A percentile compares a stretch with the other conserved stretches of the same genome.
phyloP scores from a whole-genome alignment of 2,329 filamentous ascomycete species.

The Colletotrichum neosansevieriae region DNA sequence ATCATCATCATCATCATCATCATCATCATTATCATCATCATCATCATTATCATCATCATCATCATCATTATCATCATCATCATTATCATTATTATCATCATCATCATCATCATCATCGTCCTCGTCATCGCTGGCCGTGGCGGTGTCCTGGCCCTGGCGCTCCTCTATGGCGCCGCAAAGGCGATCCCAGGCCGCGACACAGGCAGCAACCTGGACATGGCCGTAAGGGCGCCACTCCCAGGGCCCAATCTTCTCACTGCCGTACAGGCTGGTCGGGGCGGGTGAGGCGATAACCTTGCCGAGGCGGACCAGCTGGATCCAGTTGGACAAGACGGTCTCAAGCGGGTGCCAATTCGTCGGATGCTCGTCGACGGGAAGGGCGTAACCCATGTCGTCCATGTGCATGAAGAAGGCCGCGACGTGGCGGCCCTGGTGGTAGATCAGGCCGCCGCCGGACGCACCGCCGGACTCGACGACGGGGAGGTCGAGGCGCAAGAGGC shows the following conservation, averaged over 20 bases:
- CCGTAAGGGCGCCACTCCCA: conserved; percentile 50
- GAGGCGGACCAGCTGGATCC: conserved; percentile 44
- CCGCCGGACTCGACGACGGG: conserved; percentile 38
- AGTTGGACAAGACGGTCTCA: conserved; percentile 46
- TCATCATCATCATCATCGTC: not conserved
- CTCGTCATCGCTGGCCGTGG: too few relatives aligned
- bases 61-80: not conserved
- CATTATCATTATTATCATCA: not conserved
- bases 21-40: not conserved
- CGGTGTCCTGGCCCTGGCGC: conserved; percentile 27
- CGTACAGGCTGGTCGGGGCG: conserved; percentile 37
- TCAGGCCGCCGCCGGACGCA: conserved; percentile 43
- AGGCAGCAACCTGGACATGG: conserved; percentile 44
- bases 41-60: not conserved
- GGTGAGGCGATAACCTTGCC: conserved; percentile 44
- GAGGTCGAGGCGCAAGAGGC: conserved; percentile 41
- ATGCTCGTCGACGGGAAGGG: conserved; percentile 42
- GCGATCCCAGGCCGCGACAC: conserved; percentile 45
- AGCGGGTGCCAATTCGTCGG: conserved; percentile 44
- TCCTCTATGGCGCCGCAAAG: conserved; percentile 45
- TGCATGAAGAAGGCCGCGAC: conserved; percentile 43
- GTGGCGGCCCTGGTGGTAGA: conserved; percentile 47
- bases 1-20: not conserved
- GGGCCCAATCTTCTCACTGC: conserved; percentile 43
- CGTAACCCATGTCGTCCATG: conserved; percentile 43